Percentiles rank a stretch among this genome's conserved stretches.
Conservation (phyloP, 352 stramenopile species). For the Globisporangium polare region DNA sequence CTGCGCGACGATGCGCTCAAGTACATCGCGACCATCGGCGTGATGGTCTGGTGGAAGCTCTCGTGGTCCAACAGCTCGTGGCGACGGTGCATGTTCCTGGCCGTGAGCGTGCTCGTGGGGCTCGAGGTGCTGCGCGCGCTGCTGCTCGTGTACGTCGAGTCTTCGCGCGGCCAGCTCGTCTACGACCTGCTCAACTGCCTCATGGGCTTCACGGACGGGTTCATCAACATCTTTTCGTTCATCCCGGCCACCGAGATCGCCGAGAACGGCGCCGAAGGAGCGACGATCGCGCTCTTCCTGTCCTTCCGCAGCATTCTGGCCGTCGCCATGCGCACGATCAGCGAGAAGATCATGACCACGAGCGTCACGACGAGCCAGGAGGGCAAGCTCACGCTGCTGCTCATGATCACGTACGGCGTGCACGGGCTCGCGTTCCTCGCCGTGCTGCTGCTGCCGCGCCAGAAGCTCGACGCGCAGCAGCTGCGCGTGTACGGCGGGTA, state of each 20-base stretch:
- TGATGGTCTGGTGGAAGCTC: slow-evolving; percentile 55
- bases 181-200: slow-evolving; percentile 51
- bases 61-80: slow-evolving; percentile 37
- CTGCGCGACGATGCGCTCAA: slow-evolving; percentile 35
- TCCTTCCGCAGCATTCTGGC: slow-evolving; percentile 17
- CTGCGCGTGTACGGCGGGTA: slow-evolving; percentile 43
- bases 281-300: slow-evolving; percentile 50
- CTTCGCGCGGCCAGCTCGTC: slow-evolving; percentile 26
- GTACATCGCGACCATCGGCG: slow-evolving; percentile 42
- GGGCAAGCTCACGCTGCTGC: slow-evolving; percentile 25
- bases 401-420: slow-evolving; percentile 57
- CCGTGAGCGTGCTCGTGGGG: slow-evolving; percentile 36
- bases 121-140: slow-evolving; percentile 55
- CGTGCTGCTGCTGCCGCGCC: slow-evolving; percentile 36
- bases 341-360: slow-evolving; percentile 22
- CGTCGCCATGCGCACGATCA: slow-evolving; percentile 32
- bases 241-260: slow-evolving; percentile 50
- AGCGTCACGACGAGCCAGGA: background rate
- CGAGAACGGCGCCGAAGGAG: slow-evolving; percentile 64
- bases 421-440: slow-evolving; percentile 43
- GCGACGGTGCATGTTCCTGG: slow-evolving; percentile 24
- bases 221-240: slow-evolving; percentile 71
- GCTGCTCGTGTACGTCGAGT: slow-evolving; percentile 15
- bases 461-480: slow-evolving; percentile 50
- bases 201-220: slow-evolving; percentile 49